These are phyloP conservation scores for Xylaria telfairii DNA, from an alignment of 495 filamentous ascomycete genomes.

Conservation along the genomic window DNA sequence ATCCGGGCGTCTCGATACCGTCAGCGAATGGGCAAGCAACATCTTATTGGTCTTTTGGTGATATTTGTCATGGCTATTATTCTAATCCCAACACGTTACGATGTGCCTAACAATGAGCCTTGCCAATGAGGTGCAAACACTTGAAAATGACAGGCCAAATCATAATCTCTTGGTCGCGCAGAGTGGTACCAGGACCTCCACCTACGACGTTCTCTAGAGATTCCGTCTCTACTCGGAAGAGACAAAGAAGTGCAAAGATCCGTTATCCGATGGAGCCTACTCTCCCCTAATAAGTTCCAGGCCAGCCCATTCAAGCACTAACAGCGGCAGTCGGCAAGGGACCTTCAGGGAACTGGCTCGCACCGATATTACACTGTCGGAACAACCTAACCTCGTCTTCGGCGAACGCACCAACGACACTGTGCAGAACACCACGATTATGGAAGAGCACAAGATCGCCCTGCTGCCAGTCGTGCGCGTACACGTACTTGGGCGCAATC, in stretches of 20 bases:
- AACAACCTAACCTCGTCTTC: conserved; percentile 74
- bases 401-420: conserved; percentile 74
- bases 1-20: neutral
- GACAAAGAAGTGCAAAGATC: neutral
- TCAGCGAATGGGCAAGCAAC: neutral
- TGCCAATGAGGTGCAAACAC: neutral
- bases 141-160: neutral
- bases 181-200: neutral
- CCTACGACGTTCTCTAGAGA: neutral
- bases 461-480: conserved; percentile 76
- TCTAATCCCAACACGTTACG: neutral
- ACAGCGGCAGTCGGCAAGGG: conserved; percentile 32
- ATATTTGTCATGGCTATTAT: neutral
- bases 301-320: neutral
- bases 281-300: neutral
- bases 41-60: neutral
- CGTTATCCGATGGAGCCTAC: neutral
- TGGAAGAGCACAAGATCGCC: conserved; percentile 77
- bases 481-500: conserved; percentile 70
- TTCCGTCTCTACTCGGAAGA: neutral
- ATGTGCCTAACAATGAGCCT: neutral
- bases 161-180: neutral
- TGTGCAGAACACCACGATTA: conserved; percentile 74
- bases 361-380: conserved; percentile 77
- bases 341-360: conserved; percentile 58